Percentiles rank a stretch among this genome's conserved stretches.
Evolutionary conservation across 495 filamentous ascomycete species (phyloP).

Genomic region (Astrocystis sublimbata): DNA sequence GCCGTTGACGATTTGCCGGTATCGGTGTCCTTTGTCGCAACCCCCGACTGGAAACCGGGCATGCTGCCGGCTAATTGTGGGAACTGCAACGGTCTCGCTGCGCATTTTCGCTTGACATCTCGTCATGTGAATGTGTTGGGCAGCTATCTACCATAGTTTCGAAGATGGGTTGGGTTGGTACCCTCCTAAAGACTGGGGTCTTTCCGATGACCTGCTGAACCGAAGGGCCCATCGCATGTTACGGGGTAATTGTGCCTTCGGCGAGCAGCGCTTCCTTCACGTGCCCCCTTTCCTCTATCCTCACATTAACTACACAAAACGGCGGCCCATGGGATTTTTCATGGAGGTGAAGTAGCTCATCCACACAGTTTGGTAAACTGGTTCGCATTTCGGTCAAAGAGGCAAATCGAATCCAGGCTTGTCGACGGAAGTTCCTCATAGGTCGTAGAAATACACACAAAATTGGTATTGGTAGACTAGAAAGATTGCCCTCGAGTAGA

Average conservation of each 20-base stretch:
- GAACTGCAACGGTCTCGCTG: neutral
- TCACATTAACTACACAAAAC: neutral
- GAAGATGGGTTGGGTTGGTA: neutral
- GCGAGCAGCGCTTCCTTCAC: neutral
- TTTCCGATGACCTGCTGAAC: neutral
- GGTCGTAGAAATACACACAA: neutral
- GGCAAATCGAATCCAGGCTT: no score
- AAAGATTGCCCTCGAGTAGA: conserved; percentile 4
- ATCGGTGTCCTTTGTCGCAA: conserved; percentile 8
- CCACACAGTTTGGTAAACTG: no score
- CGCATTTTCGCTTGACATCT: neutral
- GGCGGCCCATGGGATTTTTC: no score
- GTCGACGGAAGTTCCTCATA: no score
- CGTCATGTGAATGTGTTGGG: neutral
- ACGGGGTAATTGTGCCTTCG: neutral
- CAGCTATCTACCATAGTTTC: neutral
- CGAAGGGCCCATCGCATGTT: neutral
- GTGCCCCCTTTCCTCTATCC: neutral
- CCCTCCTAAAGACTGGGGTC: neutral
- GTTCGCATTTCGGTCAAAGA: no score
- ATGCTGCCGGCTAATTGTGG: neutral
- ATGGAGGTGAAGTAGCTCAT: no score
- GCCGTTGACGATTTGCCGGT: conserved; percentile 3
- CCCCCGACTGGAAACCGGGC: neutral
- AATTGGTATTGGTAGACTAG: neutral